Base-by-base conservation (phyloP, 176 grass and related monocot genomes). In the Phoenix roebelenii region DNA sequence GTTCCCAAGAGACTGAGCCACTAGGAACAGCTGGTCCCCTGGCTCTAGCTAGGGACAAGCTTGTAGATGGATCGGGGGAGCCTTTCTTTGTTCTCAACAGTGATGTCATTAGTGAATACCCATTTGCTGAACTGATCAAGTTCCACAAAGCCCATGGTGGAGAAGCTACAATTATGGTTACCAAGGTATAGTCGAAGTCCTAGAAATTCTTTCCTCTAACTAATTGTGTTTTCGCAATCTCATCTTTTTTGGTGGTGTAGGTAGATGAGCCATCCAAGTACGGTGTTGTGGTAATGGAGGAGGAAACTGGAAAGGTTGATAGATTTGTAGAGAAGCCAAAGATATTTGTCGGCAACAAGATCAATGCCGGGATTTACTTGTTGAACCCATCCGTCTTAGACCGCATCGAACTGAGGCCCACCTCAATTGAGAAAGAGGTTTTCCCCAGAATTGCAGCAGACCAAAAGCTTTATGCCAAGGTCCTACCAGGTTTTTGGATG, bases 401-500 rank as follows among this genome's bases (percentile, higher is more conserved):
- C 74, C 77, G 86, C 57, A 90, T 95, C 4, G 68, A 95, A 51
- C 54, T 95, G 51, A 82, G 80, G 79, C 91, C 91, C 53, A 95
- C 91, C 54, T 95, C 91, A 39, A 95, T 95, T 67, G 90, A 95
- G 76, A 95, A 95, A 66, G 90, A 95, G 55, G 63, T 90, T 16
- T 95, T 95, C 52, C 90, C 90, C 54, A 70, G 72, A 65, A 95
- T 95, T 58, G 90, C 90, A 19, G 69, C 70, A 10, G 86, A 87
- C 53, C 51, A 74, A 63, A 60, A 84, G 52, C 81, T 95, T 12
- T 63, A 65, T 0, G 90, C 77, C 0, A 90, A 90, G 90, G 90
- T 95, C n/a, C 86, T 95, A 57, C 86, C 83, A 16, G 90, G 90
- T 48, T 95, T 95, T 70, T 95, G 90, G 90, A 95, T 95, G 90